A percentile compares a stretch with the other conserved stretches of the same genome.
These are phyloP conservation scores for Magnolia officinalis DNA, from an alignment of 164 flowering plant species.

Conservation along the genomic window DNA sequence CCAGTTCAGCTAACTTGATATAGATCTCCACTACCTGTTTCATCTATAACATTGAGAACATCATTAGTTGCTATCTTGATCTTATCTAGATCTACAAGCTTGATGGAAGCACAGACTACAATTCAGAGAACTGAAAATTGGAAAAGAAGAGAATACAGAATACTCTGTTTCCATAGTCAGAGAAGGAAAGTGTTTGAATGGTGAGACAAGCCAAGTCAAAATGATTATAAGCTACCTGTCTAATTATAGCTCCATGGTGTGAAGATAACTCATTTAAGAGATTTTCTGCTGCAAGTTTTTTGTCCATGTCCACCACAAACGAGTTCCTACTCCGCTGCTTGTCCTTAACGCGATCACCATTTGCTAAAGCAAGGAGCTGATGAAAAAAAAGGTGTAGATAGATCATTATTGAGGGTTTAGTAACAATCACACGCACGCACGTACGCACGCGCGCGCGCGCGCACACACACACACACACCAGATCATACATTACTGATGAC, in stretches of 20 bases:
- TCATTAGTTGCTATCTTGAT: neutral
- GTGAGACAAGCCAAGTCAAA: neutral
- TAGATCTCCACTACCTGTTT: slow-evolving; percentile 94
- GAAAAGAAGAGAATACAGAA: neutral
- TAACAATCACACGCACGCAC: neutral
- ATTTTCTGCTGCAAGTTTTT: slow-evolving; percentile 84
- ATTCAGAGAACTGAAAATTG: neutral
- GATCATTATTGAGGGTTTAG: neutral
- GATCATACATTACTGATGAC: neutral
- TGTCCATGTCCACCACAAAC: slow-evolving; percentile 93
- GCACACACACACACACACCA: neutral
- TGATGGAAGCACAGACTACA: neutral
- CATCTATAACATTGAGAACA: slow-evolving; percentile 45
- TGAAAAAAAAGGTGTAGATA: neutral
- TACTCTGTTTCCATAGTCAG: neutral
- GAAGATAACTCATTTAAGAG: slow-evolving; percentile 66
- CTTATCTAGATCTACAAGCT: neutral
- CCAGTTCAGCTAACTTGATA: slow-evolving; percentile 94
- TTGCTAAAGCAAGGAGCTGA: slow-evolving; percentile 91
- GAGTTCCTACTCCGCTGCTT: slow-evolving; percentile 91
- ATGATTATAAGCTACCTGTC: slow-evolving; percentile 46
- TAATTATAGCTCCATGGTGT: slow-evolving; percentile 65
- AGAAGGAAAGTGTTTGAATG: neutral
- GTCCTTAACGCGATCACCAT: slow-evolving; percentile 97
- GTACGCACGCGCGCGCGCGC: neutral